Base-by-base conservation (phyloP, 2,329 filamentous ascomycete species). In the Grosmannia huntii region DNA sequence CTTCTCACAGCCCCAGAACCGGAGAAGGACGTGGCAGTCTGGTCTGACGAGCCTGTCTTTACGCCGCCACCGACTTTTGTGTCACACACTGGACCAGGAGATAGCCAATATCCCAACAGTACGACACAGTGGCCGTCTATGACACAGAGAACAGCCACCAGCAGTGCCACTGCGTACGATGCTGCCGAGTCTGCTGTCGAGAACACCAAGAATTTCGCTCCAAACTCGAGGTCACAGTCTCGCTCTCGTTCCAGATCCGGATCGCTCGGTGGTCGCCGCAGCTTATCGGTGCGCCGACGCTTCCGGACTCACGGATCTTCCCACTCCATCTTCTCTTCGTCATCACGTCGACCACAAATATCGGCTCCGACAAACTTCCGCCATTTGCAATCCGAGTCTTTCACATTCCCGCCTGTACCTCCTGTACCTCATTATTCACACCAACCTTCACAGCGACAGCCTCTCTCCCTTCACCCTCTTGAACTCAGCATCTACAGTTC, bases 291-390 rank as follows among this genome's bases (percentile, higher is more conserved):
- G 64, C 78, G 72, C 68, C 77, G 71, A 65, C 71, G 73, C 57
- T 69, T 77, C 64, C 70, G 73, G 64, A 72, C 76, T 60, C 71
- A 74, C 60, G 57, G 57, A 21, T 53, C 73, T 50, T 70, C 76
- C 65, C 23, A 25, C n/a, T 60, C 60, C 10, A 12, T 56, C 16
- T 58, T 62, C 3, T 50, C 57, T 38, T 69, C 71, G 54, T 70
- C 73, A 54, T 70, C 75, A 65, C 79, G 76, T 68, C 73, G 78
- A 68, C 77, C 77, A 66, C 72, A 73, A 60, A 85, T 85, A 64
- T 83, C 81, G 49, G 73, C 73, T 23, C 82, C 82, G 4, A 76
- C 76, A 53, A 73, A 85, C 67, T 85, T 85, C 65, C 78, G 77
- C 53, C 82, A 85, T 70, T 64, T 85, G 54, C 70, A 77, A 57